Conservation (phyloP, 352 stramenopile species). For the Phytophthora fragariaefolia region DNA sequence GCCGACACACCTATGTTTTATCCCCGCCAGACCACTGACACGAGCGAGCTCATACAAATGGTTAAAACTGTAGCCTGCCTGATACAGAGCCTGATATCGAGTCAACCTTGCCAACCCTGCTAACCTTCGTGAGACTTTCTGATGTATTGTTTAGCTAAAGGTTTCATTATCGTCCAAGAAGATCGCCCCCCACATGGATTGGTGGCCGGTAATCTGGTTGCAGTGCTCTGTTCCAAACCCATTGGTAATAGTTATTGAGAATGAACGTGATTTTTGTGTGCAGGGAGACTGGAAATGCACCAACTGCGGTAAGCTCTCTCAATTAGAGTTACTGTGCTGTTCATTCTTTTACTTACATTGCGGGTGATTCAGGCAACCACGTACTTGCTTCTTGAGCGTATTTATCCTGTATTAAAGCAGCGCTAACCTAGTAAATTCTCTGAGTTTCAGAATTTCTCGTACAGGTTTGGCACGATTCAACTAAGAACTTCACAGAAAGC, state of each 20-base stretch:
- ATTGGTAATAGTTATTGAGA: slow-evolving; percentile 2
- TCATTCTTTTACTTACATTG: slow-evolving; percentile 11
- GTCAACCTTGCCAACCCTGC: background rate
- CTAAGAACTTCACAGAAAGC: background rate
- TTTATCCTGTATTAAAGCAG: background rate
- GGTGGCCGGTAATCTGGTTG: slow-evolving; percentile 65
- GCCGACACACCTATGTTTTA: slow-evolving; percentile 51
- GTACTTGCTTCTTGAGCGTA: slow-evolving; percentile 34
- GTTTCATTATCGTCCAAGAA: slow-evolving; percentile 45
- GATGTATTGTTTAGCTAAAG: slow-evolving; percentile 34
- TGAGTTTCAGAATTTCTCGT: slow-evolving; percentile 70
- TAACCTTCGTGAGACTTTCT: slow-evolving; percentile 3
- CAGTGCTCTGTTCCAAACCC: slow-evolving; percentile 9
- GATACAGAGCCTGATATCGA: too few relatives aligned
- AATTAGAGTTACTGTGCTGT: background rate
- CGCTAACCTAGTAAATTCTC: slow-evolving; percentile 20
- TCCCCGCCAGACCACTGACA: slow-evolving; percentile 36
- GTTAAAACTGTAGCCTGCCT: too few relatives aligned
- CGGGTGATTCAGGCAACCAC: slow-evolving; percentile 51
- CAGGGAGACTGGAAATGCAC: slow-evolving; percentile 85
- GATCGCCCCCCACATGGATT: slow-evolving; percentile 74
- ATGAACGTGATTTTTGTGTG: slow-evolving; percentile 19
- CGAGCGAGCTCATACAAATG: slow-evolving; percentile 43
- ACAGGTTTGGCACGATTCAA: slow-evolving; percentile 39
- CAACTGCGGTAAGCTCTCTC: slow-evolving; percentile 57